Base-by-base conservation (phyloP, 1,284 basidiomycete genomes). In the Moniliella sp. region DNA sequence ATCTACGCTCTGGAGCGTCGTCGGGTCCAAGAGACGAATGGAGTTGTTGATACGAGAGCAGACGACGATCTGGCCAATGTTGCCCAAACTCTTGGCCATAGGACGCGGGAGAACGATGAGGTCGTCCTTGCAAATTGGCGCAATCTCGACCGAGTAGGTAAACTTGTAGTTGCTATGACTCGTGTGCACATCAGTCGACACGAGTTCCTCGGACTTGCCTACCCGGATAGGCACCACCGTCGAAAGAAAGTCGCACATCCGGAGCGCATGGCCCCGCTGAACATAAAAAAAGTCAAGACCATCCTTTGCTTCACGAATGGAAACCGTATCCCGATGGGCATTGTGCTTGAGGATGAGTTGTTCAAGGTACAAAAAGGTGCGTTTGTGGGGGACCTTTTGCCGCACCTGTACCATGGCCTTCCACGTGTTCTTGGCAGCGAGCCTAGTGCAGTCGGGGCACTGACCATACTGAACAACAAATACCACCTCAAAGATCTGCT, bases 341-440 rank as follows among this genome's bases (percentile, higher is more conserved):
- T 78, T 77, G 60, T 94, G 82, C 63, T 91, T 94, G 55, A 97
- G 67, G 58, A 97, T 93, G 43, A 94, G 71, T 61, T 97, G 91
- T 65, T 97, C 88, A 40, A 97, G 73, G 67, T 78, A 97, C 54
- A 97, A 65, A 68, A 97, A 97, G 2, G 91, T 97, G 36, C 91
- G 75, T 64, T 97, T 97, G 63, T 97, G 88, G 8, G 48, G 46
- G 9, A 58, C 56, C 65, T 97, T 97, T 60, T 97, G 88, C 31
- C 91, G 75, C 18, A 94, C 83, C 67, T 97, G 91, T 2, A 97
- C 84, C 33, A 83, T 70, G 0, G 88, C 84, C 53, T 81, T 82
- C 91, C 88, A 97, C 0, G 84, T 94, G 61, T 97, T 94, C 66
- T 97, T 97, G 3, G 91, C 88, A 0, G 88, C 91, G 3, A 94